These are phyloP conservation scores for Kluyveromyces starmeri DNA, from an alignment of 805 yeast species.

Conservation along the genomic window DNA sequence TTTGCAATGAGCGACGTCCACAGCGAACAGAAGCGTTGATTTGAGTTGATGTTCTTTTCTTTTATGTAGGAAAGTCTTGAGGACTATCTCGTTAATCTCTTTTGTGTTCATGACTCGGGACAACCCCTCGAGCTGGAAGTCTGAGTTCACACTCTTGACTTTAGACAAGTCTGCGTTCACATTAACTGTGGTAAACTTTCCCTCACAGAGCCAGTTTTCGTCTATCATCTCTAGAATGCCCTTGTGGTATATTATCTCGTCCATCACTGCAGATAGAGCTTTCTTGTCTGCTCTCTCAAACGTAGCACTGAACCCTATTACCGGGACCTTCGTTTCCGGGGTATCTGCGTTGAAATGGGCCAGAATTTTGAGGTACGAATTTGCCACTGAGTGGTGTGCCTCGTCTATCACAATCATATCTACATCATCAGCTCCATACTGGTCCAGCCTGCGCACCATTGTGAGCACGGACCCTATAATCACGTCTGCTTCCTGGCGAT, in stretches of 20 bases:
- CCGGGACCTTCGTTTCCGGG: conserved; percentile 37
- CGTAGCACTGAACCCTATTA: conserved; percentile 87
- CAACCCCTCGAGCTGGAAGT: conserved; percentile 44
- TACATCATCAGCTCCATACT: conserved; percentile 44
- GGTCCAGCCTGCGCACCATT: conserved; percentile 38
- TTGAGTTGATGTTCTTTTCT: conserved; percentile 31
- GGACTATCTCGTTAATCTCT: conserved; percentile 46
- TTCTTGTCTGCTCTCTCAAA: conserved; percentile 66
- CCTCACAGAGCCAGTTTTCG: conserved; percentile 62
- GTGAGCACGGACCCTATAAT: conserved; percentile 74
- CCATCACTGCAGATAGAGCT: conserved; percentile 51
- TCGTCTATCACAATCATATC: conserved; percentile 80
- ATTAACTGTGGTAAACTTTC: conserved; percentile 50
- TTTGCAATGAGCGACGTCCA: conserved; percentile 58
- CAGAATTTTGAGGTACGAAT: conserved; percentile 51
- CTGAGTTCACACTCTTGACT: conserved; percentile 30
- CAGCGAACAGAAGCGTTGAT: conserved; percentile 72
- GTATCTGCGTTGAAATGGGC: conserved; percentile 45
- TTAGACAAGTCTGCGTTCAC: conserved; percentile 37
- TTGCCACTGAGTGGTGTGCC: conserved; percentile 84
- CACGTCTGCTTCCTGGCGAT: conserved; percentile 41
- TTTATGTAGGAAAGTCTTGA: conserved; percentile 43
- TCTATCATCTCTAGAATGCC: conserved; percentile 56
- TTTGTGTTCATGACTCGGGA: conserved; percentile 47
- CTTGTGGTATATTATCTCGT: conserved; percentile 65